Evolutionary conservation across 495 filamentous ascomycete species (phyloP), one percentile per base, ranked within the genome.

Genomic region (Neurospora hispaniola): DNA sequence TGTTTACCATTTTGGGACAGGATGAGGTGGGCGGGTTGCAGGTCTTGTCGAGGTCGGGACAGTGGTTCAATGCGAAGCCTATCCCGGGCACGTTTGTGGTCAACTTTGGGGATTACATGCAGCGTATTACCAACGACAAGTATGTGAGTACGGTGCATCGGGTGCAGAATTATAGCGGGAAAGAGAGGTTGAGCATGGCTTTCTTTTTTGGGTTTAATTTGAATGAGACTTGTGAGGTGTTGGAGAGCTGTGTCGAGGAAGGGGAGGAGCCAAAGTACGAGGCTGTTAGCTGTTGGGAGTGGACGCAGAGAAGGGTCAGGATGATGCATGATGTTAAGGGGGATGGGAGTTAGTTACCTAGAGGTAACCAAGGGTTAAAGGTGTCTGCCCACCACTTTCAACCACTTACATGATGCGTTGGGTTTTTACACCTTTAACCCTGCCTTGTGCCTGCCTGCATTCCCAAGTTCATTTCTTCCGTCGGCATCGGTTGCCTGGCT

Each of bases 71-170:
- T 70, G 89, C 81, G 12, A 78, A 79, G 44, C 89, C 89, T 0
- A 79, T 89, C n/a, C 76, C 83, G 23, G 88, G 87, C 7, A 87
- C 89, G 1, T 82, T 90, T 38, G 89, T 92, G 5, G 88, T 92
- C 42, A 91, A 91, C 78, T 87, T 92, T 71, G 89, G 86, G 0
- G 90, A 91, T 75, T 88, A 88, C 76, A 82, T 91, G 82, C 86
- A 89, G 82, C 80, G 88, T n/a, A 84, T 89, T 70, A 89, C 88
- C 6, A 92, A 91, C 73, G 87, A 88, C 40, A 75, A 78, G 71
- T 89, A 87, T 74, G 84, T 86, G 74, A 89, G 85, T 39, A 91
- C 88, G 3, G 83, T 90, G 69, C 89, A 90, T 75, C 79, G 88
- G n/a, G 88, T 88, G 9, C 85, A 81, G 78, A 90, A 87, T 66